Percentiles rank a stretch among this genome's conserved stretches.
phyloP scores from a whole-genome alignment of 2,329 filamentous ascomycete genomes.

The Stromatinia cepivora region DNA sequence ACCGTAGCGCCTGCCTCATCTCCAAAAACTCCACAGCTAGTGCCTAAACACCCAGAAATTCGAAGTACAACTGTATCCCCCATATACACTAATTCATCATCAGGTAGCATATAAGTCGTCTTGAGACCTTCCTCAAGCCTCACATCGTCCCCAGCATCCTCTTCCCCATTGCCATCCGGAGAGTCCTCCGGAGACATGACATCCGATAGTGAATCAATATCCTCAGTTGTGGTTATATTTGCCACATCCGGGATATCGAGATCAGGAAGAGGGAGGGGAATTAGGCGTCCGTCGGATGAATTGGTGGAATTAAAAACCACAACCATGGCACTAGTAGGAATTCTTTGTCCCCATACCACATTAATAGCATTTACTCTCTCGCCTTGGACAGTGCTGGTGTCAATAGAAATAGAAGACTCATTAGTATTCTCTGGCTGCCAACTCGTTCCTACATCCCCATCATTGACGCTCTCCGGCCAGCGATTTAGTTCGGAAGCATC shows the following conservation, averaged over 20 bases:
- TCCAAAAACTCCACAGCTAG: slow-evolving; percentile 30
- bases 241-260: neutral
- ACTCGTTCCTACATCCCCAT: slow-evolving; percentile 62
- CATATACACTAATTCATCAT: slow-evolving; percentile 25
- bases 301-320: neutral
- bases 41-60: slow-evolving; percentile 45
- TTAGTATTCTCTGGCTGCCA: slow-evolving; percentile 54
- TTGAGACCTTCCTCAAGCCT: slow-evolving; percentile 27
- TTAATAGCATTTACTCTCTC: neutral
- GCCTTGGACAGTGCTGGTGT: neutral
- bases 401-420: neutral
- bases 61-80: slow-evolving; percentile 41
- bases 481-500: slow-evolving; percentile 56
- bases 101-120: slow-evolving; percentile 26
- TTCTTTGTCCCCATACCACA: slow-evolving; percentile 4
- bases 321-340: neutral
- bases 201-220: neutral
- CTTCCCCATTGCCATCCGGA: neutral
- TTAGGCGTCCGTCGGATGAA: neutral
- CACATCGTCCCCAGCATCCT: neutral
- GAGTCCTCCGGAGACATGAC: neutral
- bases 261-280: neutral
- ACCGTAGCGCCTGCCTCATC: slow-evolving; percentile 48
- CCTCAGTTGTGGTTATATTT: neutral
- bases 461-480: slow-evolving; percentile 62